These are phyloP conservation scores for Phytophthora sojae DNA, from an alignment of 352 stramenopile species.

Conservation along the genomic window DNA sequence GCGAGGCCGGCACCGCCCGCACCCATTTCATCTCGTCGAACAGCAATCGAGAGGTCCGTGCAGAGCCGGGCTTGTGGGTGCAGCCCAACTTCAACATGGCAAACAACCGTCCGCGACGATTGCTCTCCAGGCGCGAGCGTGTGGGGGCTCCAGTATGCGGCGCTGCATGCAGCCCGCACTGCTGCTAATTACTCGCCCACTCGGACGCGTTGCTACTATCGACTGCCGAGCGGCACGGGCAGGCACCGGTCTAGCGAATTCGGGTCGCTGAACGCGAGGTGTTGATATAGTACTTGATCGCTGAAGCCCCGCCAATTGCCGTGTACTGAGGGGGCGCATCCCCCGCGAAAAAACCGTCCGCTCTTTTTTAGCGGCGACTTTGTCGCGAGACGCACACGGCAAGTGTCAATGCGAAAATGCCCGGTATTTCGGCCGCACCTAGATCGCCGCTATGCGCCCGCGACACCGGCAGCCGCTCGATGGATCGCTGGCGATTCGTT, in stretches of 20 bases:
- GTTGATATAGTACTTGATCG: neutral
- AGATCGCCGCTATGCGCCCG: constrained; percentile 5
- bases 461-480: neutral
- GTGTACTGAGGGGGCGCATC: neutral
- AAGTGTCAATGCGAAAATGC: constrained; percentile 2
- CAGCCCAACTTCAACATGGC: neutral
- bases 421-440: neutral
- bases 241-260: neutral
- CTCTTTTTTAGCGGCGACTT: neutral
- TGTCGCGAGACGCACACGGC: neutral
- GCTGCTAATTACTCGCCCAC: neutral
- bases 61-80: neutral
- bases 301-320: constrained; percentile 1
- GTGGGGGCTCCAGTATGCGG: neutral
- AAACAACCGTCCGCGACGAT: neutral
- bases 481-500: neutral
- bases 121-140: neutral
- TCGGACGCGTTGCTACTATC: neutral
- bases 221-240: neutral
- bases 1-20: neutral
- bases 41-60: neutral
- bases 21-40: neutral
- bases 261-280: neutral
- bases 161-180: neutral
- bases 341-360: neutral